Percentiles rank a stretch among this genome's conserved stretches.
phyloP scores from a whole-genome alignment of 78 protist species.

The Dictyostelium citrinum region DNA sequence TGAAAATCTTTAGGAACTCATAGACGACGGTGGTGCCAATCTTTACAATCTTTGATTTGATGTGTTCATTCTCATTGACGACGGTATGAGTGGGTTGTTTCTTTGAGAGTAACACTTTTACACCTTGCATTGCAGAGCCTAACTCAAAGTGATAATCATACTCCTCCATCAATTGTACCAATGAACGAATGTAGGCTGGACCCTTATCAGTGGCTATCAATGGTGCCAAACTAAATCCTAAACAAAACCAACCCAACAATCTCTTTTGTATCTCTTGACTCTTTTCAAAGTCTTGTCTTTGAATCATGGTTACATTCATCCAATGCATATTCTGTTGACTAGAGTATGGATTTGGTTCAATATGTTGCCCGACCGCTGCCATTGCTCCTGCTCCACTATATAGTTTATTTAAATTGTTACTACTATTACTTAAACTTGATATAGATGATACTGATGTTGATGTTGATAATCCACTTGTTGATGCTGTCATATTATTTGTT shows the following conservation, averaged over 20 bases:
- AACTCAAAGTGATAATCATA: slow-evolving; percentile 68
- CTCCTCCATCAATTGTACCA: slow-evolving; percentile 73
- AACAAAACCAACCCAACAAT: slow-evolving; percentile 59
- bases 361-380: not conserved
- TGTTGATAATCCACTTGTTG: slow-evolving; percentile 9
- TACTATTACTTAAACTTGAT: not conserved
- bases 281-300: slow-evolving; percentile 45
- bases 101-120: slow-evolving; percentile 48
- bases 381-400: not conserved
- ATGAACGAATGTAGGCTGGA: slow-evolving; percentile 53
- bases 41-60: slow-evolving; percentile 67
- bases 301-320: slow-evolving; percentile 60
- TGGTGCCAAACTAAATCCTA: slow-evolving; percentile 73
- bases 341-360: not conserved
- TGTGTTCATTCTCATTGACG: slow-evolving; percentile 67
- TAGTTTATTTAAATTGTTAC: not conserved
- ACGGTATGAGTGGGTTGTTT: slow-evolving; percentile 52
- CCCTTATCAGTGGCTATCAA: slow-evolving; percentile 51
- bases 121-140: slow-evolving; percentile 61
- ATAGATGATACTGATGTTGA: not conserved
- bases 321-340: slow-evolving; percentile 45
- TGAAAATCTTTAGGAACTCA: slow-evolving; percentile 71
- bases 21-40: slow-evolving; percentile 64
- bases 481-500: not conserved
- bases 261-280: slow-evolving; percentile 57